These are phyloP conservation scores for Mycosphaerelloides madeirae DNA, from an alignment of 2,329 filamentous ascomycete species.

Conservation along the genomic window DNA sequence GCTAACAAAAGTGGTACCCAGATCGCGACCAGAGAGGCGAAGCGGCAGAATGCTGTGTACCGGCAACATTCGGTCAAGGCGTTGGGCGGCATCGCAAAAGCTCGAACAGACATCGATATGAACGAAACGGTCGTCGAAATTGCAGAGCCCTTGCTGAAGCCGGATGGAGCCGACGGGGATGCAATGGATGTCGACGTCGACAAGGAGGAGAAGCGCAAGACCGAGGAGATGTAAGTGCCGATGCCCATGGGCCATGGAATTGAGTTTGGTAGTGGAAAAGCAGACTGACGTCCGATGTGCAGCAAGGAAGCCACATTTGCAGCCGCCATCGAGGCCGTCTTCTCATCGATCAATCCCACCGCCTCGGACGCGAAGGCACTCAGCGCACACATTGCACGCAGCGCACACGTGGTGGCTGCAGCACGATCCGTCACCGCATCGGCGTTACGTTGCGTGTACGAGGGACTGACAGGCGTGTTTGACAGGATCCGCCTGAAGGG, in stretches of 20 bases:
- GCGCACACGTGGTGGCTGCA: slow-evolving; percentile 17
- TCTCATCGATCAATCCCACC: slow-evolving; percentile 29
- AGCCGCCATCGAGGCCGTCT: slow-evolving; percentile 28
- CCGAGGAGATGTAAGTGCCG: slow-evolving; percentile 25
- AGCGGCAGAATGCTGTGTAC: slow-evolving; percentile 83
- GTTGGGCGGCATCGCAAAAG: slow-evolving; percentile 67
- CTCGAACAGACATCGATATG: slow-evolving; percentile 65
- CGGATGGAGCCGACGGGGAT: slow-evolving; percentile 53
- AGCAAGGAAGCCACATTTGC: slow-evolving; percentile 25
- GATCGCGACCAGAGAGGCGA: slow-evolving; percentile 79
- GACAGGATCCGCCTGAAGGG: slow-evolving; percentile 10
- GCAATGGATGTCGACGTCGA: slow-evolving; percentile 64
- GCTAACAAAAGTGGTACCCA: slow-evolving; percentile 36
- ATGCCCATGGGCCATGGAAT: neutral
- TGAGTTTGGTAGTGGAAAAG: slow-evolving; percentile 1
- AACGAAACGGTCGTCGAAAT: slow-evolving; percentile 62
- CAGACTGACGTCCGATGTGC: neutral
- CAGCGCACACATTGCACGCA: slow-evolving; percentile 13
- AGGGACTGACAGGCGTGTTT: slow-evolving; percentile 16
- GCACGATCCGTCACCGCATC: slow-evolving; percentile 13
- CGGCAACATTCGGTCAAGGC: slow-evolving; percentile 68
- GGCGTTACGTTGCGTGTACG: slow-evolving; percentile 22
- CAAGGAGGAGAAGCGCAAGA: slow-evolving; percentile 23
- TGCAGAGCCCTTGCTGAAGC: slow-evolving; percentile 53
- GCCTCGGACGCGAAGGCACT: slow-evolving; percentile 15